phyloP scores from a whole-genome alignment of 148 eudicot genomes.

The Limonium bicolor region DNA sequence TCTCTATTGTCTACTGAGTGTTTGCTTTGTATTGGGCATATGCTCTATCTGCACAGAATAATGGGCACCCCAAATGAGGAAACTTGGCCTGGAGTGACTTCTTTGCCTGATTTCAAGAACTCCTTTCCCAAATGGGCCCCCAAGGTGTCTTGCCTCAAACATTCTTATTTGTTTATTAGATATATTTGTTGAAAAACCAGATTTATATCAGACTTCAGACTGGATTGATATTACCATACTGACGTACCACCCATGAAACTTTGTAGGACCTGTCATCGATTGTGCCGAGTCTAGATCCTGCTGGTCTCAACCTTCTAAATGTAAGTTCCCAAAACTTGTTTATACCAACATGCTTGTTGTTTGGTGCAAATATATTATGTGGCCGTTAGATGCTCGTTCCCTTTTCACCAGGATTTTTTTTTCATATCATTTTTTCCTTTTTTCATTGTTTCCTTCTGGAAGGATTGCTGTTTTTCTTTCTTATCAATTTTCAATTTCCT shows the following conservation, averaged over 20 bases:
- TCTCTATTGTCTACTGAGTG: not conserved
- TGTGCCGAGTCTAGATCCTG: constrained; percentile 67
- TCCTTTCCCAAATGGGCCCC: constrained; percentile 78
- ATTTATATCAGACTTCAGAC: no score
- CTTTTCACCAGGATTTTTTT: no score
- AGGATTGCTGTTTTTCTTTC: no score
- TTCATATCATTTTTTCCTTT: no score
- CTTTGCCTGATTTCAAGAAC: constrained; percentile 82
- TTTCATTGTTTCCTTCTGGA: not conserved
- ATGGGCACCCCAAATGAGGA: constrained; percentile 93
- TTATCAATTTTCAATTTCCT: not conserved
- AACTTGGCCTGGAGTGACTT: constrained; percentile 91
- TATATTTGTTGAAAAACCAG: no score
- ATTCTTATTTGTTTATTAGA: not conserved
- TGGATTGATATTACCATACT: no score
- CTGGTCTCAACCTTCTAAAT: constrained; percentile 70
- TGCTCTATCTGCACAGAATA: constrained; percentile 22
- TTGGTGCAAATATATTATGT: no score
- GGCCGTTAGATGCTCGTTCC: no score
- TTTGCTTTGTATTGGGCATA: not conserved
- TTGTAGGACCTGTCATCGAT: constrained; percentile 58
- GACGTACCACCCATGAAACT: not conserved
- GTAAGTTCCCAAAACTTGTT: constrained; percentile 50
- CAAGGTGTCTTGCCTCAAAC: constrained; percentile 42
- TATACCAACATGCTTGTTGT: no score